Evolutionary conservation across 2,329 filamentous ascomycete genomes (phyloP).

Genomic region (Cytospora schulzeri): DNA sequence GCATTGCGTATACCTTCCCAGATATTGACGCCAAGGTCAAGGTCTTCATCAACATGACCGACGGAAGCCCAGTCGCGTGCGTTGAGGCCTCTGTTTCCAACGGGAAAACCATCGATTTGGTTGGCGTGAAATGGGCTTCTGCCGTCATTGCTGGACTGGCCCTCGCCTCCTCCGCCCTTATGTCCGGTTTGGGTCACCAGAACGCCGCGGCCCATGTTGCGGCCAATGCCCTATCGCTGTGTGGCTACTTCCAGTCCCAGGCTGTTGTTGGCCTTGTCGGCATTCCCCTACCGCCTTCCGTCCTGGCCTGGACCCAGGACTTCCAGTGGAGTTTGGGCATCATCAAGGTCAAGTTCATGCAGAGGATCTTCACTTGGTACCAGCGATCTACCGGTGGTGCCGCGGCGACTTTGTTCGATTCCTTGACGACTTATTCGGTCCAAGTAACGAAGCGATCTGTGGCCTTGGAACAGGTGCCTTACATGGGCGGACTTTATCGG

Average conservation of each 20-base stretch:
- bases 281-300: conserved; percentile 76
- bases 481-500: conserved; percentile 36
- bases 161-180: conserved; percentile 76
- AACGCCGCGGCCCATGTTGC: conserved; percentile 88
- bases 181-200: conserved; percentile 80
- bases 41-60: conserved; percentile 70
- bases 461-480: conserved; percentile 38
- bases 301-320: conserved; percentile 85
- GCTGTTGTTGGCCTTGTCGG: conserved; percentile 79
- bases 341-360: conserved; percentile 76
- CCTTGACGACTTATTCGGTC: conserved; percentile 70
- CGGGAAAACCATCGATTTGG: conserved; percentile 79
- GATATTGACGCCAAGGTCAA: conserved; percentile 79
- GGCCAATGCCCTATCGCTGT: conserved; percentile 79
- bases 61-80: conserved; percentile 66
- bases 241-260: conserved; percentile 85
- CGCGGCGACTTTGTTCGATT: conserved; percentile 72
- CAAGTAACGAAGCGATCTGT: conserved; percentile 68
- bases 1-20: conserved; percentile 79
- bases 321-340: conserved; percentile 94
- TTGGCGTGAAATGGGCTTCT: conserved; percentile 78
- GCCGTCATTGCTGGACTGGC: conserved; percentile 77
- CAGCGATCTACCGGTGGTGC: conserved; percentile 81
- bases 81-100: conserved; percentile 81
- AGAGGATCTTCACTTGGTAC: conserved; percentile 83